Evolutionary conservation across 2,329 filamentous ascomycete species (phyloP), one percentile per base, ranked within the genome.

Genomic region (Penicillium carneum): DNA sequence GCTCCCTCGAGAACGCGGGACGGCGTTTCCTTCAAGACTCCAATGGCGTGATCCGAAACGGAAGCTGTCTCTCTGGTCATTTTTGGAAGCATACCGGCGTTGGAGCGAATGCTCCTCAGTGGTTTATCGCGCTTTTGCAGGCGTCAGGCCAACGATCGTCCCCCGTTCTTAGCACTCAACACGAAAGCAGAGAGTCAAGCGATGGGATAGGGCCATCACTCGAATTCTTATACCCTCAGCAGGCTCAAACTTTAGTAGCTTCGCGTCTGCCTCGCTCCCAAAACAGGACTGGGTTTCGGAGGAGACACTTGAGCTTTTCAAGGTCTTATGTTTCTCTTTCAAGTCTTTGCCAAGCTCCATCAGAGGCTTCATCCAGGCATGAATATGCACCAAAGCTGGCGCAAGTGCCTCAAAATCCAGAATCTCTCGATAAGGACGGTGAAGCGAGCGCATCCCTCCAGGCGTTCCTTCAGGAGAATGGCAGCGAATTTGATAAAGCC

Each of bases 1-100:
- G 80, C 76, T 81, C 78, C 72, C 75, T 83, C 72, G 81, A 83
- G 74, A 80, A 75, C 76, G 81, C 80, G 71, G 79, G 80, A 69
- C 76, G 80, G 73, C 77, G 77, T 75, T 71, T 82, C 63, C 71
- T 81, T 63, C 76, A 75, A 65, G 75, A 78, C 63, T 68, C 77
- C 55, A 76, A 77, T 62, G 71, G 72, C 57, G 72, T 73, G n/a
- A 66, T 80, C 67, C 76, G 78, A 65, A 73, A 70, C 52, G 69
- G 67, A 63, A 72, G 72, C 49, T 67, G 72, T n/a, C 66, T 81
- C 14, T 73, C 73, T 63, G 69, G 73, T 26, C 65, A 66, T 43
- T 76, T 80, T 57, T 78, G 77, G 72, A 75, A 73, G 57, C 68
- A 76, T 58, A 72, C 69, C 63, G 64, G 61, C 26, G 62, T 71